phyloP scores from a whole-genome alignment of 2,329 filamentous ascomycete species.

The Clonostachys rosea region DNA sequence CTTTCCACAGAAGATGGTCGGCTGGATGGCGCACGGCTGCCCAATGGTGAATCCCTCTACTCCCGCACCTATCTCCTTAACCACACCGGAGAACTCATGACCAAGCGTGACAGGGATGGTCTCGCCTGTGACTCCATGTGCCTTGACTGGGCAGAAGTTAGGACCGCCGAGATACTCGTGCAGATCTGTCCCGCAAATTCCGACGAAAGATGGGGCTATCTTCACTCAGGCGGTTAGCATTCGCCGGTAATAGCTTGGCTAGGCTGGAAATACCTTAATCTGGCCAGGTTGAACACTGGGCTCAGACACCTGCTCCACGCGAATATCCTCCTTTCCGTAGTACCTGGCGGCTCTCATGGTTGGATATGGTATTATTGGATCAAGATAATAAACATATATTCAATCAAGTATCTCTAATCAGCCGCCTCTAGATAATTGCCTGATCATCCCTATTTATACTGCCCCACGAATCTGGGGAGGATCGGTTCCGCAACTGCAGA shows the following conservation, averaged over 20 bases:
- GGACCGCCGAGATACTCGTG: slow-evolving; percentile 23
- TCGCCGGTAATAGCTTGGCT: no score
- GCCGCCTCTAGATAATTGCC: no score
- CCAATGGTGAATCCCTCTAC: slow-evolving; percentile 41
- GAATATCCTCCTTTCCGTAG: not conserved
- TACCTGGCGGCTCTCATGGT: not conserved
- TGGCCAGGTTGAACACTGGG: not conserved
- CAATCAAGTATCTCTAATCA: no score
- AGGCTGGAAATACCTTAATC: not conserved
- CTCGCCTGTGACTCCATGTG: slow-evolving; percentile 52
- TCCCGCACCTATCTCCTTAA: slow-evolving; percentile 48
- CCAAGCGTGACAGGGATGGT: slow-evolving; percentile 53
- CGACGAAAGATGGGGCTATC: slow-evolving; percentile 5
- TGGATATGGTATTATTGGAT: no score
- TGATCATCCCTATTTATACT: no score
- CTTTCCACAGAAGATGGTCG: slow-evolving; percentile 47
- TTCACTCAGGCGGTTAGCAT: not conserved
- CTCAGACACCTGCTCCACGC: not conserved
- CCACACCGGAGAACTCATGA: slow-evolving; percentile 58
- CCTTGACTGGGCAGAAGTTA: slow-evolving; percentile 21
- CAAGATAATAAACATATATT: no score
- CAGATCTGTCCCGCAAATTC: slow-evolving; percentile 26
- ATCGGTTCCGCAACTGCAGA: no score
- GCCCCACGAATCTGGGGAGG: no score
- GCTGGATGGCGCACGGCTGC: slow-evolving; percentile 51